Base-by-base conservation (phyloP, 129 eudicot species). In the Flaveria trinervia region DNA sequence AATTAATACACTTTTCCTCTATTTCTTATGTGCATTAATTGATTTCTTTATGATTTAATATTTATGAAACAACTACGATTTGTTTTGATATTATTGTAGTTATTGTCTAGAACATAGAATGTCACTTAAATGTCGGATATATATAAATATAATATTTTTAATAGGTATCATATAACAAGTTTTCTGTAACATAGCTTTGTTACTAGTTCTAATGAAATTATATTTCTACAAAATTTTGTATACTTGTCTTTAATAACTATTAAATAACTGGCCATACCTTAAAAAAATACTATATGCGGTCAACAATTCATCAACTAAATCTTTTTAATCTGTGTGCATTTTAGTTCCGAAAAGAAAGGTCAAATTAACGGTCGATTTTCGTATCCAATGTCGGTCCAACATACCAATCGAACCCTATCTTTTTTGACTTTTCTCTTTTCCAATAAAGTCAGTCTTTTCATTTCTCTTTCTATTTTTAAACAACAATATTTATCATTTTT, bases 321-420 rank as follows among this genome's bases (percentile, higher is more conserved):
- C 44, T 17, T 65, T 39, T 7, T 68, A 77, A 77, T 77, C 18
- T 25, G 57, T 56, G 61, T 26, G 7, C 44, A 69, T 10, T 23
- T 10, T 68, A 41, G 60, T 68, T 68, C 28, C 44, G 22, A 56
- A 69, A 54, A 3, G 50, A 68, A 66, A 16, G 33, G 75, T 77
- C 81, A 77, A 44, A 25, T 25, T 56, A 68, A 70, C 60, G 69
- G 49, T 77, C 76, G 69, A 51, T 50, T 75, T 46, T 50, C 72
- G 65, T 48, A 65, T 50, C 16, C 23, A 50, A 50, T 76, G 65
- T 50, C 65, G 50, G 71, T 44, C 71, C 66, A 45, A 13, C 14
- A 15, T 4, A 44, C 17, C 7, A 25, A 62, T 61, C 12, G 60
- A 20, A 60, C 61, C 22, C 18, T 17, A 18, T 46, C 65, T 75